A percentile compares a stretch with the other conserved stretches of the same genome.
phyloP scores from a whole-genome alignment of 2,329 filamentous ascomycete genomes.

The Monosporascus sp. region DNA sequence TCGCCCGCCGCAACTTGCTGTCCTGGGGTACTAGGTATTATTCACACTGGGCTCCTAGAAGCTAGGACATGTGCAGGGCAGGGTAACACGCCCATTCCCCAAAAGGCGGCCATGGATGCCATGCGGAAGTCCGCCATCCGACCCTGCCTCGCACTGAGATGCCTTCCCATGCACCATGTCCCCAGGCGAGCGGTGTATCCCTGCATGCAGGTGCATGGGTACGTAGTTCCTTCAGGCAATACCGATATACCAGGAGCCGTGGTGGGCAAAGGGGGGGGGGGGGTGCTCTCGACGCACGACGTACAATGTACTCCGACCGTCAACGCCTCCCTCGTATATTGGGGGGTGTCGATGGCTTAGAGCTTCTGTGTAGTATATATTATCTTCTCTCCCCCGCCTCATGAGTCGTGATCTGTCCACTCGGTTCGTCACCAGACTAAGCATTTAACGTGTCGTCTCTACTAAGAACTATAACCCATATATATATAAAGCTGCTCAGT shows the following conservation, averaged over 20 bases:
- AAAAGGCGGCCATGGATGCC: not conserved
- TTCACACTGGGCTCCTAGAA: not conserved
- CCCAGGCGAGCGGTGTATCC: not conserved
- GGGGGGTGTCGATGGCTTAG: not conserved
- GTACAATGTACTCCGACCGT: not conserved
- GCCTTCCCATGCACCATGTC: not conserved
- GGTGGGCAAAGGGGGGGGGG: not conserved
- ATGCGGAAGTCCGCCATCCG: not conserved
- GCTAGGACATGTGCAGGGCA: not conserved
- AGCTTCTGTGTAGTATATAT: not conserved
- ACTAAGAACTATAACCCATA: not conserved
- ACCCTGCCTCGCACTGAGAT: not conserved
- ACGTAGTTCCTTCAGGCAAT: not conserved
- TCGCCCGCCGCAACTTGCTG: not conserved
- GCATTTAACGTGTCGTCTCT: constrained; percentile 4
- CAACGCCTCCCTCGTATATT: not conserved
- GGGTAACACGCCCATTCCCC: not conserved
- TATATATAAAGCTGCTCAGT: constrained; percentile 1
- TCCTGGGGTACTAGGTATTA: not conserved
- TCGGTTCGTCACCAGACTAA: not conserved
- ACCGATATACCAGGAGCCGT: not conserved
- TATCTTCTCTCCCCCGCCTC: not conserved
- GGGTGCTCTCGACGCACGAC: too few species aligned
- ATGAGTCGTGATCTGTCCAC: not conserved
- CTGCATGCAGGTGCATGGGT: not conserved